Base-by-base conservation (phyloP, 2,329 filamentous ascomycete genomes). In the Zasmidium cellare region DNA sequence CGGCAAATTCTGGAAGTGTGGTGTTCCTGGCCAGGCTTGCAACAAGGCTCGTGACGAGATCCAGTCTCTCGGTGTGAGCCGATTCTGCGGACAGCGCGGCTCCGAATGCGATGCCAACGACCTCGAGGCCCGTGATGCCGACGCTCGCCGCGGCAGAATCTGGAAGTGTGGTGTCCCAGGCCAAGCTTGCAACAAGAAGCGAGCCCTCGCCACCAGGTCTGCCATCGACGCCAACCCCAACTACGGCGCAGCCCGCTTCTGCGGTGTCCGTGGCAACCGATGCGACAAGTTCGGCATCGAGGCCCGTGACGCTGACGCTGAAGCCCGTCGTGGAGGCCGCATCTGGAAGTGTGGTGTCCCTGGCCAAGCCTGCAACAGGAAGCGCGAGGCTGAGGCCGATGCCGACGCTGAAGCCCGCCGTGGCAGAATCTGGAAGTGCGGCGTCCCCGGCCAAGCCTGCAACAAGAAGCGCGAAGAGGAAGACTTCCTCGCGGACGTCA, bases 331-430 rank as follows among this genome's bases (percentile, higher is more conserved):
- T 31, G 46, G 46, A 9, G 47, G 31, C 50, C 22, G 46, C n/a
- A 24, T 47, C 28, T 46, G 50, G n/a, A 50, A 71, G 63, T 78
- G 78, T 66, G 58, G 70, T 58, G 64, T 68, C 28, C 69, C 68
- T 38, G 76, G 76, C 23, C 70, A 75, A 64, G 60, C 71, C 16
- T 81, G 79, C 75, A 75, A 70, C 69, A 76, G 77, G 6, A 28
- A 28, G 67, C 71, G 53, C 19, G 45, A 46, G 12, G 56, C 12
- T 41, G 35, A 49, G 19, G 46, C 46, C 6, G 46, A 24, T 69
- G 24, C 75, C 46, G 61, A 64, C 60, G 66, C 46, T 18, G 22
- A 25, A n/a, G 22, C 45, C 52, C 65, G n/a, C n/a, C n/a, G n/a
- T n/a, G n/a, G n/a, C n/a, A 51, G 60, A 65, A 35, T 50, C 47